phyloP scores from a whole-genome alignment of 352 stramenopile species.

The Pythium oligandrum region DNA sequence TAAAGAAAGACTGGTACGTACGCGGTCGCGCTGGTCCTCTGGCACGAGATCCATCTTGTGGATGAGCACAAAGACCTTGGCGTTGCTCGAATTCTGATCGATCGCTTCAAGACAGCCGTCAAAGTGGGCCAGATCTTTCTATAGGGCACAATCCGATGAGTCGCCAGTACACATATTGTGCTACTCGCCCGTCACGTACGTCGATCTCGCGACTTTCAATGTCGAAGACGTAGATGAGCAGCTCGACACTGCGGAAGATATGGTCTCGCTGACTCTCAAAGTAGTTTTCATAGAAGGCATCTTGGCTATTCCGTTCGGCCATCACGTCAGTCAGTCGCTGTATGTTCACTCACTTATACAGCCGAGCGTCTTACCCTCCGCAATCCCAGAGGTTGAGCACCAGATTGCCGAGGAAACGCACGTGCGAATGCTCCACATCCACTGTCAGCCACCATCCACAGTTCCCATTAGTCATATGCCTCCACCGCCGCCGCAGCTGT shows the following conservation, averaged over 20 bases:
- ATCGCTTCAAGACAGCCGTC: conserved; percentile 96
- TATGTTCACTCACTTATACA: no score
- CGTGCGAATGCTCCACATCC: conserved; percentile 90
- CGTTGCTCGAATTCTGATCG: conserved; percentile 97
- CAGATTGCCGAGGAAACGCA: conserved; percentile 97
- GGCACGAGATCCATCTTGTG: conserved; percentile 99
- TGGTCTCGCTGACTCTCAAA: conserved; percentile 99
- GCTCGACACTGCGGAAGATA: conserved; percentile 98
- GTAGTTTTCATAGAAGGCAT: conserved; percentile 99
- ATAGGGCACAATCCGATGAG: conserved; percentile 11
- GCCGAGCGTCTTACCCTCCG: conserved; percentile 70
- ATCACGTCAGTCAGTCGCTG: neutral
- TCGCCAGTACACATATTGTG: neutral
- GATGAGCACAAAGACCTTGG: conserved; percentile 98
- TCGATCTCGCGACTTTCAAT: conserved; percentile 91
- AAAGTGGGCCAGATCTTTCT: conserved; percentile 98
- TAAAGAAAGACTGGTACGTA: conserved; percentile 24
- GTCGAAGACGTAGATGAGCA: conserved; percentile 99
- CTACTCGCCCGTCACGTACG: conserved; percentile 16
- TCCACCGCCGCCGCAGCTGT: no score
- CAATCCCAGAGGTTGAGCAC: conserved; percentile 99
- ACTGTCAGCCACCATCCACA: conserved; percentile 29
- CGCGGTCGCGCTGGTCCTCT: conserved; percentile 75
- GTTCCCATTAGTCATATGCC: no score
- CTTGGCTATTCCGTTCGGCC: conserved; percentile 74